Percentiles rank a stretch among this genome's conserved stretches.
These are phyloP conservation scores for Lunularia cruciata DNA, from an alignment of 225 moss, liverwort and hornwort genomes.

Conservation along the genomic window DNA sequence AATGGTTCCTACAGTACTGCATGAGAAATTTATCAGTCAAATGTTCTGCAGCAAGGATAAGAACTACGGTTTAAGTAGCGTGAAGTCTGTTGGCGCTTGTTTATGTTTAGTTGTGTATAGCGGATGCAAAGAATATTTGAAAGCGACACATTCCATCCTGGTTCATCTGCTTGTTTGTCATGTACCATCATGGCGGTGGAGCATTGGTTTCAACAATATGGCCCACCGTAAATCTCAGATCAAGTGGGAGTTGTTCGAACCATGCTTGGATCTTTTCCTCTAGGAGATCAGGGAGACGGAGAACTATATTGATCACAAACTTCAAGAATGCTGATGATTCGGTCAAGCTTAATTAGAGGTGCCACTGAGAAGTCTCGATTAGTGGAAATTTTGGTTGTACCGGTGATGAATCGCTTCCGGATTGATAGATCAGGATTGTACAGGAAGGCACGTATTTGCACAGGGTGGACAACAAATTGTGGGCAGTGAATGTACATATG, in stretches of 20 bases:
- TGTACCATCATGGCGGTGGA: neutral
- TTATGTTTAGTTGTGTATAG: neutral
- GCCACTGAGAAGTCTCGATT: too few relatives aligned
- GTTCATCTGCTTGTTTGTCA: slow-evolving; percentile 2
- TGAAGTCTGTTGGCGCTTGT: neutral
- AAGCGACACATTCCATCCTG: neutral
- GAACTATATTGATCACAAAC: too few relatives aligned
- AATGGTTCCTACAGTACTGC: neutral
- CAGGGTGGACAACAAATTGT: too few relatives aligned
- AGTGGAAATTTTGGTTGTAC: too few relatives aligned
- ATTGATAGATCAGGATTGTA: too few relatives aligned
- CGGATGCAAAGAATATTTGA: neutral
- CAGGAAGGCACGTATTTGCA: too few relatives aligned
- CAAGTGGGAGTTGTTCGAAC: slow-evolving; percentile 8
- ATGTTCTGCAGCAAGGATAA: neutral
- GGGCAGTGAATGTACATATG: too few relatives aligned
- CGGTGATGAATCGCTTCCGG: too few relatives aligned
- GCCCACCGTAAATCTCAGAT: neutral
- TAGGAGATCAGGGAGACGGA: too few relatives aligned
- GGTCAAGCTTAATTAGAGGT: too few relatives aligned
- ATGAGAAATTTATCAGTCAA: neutral
- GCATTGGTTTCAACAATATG: slow-evolving; percentile 5
- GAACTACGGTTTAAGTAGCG: neutral
- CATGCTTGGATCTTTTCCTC: slow-evolving; percentile 9
- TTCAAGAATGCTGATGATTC: too few relatives aligned